phyloP scores from a whole-genome alignment of 192 early-diverging fungal genomes.

The Umbelopsis isabellina region DNA sequence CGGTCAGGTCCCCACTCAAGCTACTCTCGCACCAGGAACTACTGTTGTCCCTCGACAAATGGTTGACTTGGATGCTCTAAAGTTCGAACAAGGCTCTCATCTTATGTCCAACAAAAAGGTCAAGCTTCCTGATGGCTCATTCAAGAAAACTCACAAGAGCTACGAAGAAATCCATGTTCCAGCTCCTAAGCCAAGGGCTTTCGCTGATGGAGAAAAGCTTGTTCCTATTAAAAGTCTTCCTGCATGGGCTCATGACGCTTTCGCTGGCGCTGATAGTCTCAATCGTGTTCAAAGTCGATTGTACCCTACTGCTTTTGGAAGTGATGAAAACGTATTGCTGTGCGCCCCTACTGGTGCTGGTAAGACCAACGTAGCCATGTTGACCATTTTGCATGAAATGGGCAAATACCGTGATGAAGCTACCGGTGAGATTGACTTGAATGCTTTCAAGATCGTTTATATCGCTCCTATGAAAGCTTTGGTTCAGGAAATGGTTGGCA shows the following conservation, averaged over 20 bases:
- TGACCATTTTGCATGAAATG: conserved; percentile 86
- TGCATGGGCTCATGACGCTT: conserved; percentile 79
- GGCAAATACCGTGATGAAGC: conserved; percentile 70
- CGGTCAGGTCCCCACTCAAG: conserved; percentile 45
- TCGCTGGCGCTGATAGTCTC: conserved; percentile 69
- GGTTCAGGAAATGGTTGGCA: conserved; percentile 92
- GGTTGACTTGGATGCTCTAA: conserved; percentile 81
- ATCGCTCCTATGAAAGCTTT: conserved; percentile 99
- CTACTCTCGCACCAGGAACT: conserved; percentile 50
- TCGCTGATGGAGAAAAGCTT: conserved; percentile 64
- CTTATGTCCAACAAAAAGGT: conserved; percentile 98
- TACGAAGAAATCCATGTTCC: conserved; percentile 97
- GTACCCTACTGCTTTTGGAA: conserved; percentile 88
- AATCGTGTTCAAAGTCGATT: conserved; percentile 98
- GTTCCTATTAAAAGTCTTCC: conserved; percentile 74
- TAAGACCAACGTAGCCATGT: conserved; percentile 97
- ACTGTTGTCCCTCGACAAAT: conserved; percentile 61
- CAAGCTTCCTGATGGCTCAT: conserved; percentile 89
- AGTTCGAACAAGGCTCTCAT: conserved; percentile 92
- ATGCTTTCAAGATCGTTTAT: conserved; percentile 98
- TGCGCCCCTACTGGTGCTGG: conserved; percentile 98
- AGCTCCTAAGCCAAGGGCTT: conserved; percentile 73
- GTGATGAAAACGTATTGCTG: conserved; percentile 98
- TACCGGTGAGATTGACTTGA: conserved; percentile 65
- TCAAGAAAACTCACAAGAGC: conserved; percentile 84